These are phyloP conservation scores for Infundibulicybe gibba DNA, from an alignment of 768 basidiomycete genomes.

Conservation along the genomic window DNA sequence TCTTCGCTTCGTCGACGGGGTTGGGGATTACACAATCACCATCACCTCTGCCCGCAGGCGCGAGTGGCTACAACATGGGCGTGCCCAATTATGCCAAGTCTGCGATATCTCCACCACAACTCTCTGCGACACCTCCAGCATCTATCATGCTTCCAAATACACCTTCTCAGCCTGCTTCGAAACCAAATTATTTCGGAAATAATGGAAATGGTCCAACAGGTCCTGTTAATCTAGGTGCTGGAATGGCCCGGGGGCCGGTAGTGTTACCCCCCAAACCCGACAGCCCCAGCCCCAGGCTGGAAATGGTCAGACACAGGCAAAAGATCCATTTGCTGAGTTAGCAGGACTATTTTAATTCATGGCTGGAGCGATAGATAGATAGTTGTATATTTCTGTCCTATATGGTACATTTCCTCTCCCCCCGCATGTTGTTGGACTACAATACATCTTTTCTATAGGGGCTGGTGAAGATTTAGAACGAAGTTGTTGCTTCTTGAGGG, in stretches of 20 bases:
- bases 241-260: slow-evolving; percentile 14
- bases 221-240: slow-evolving; percentile 7
- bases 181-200: slow-evolving; percentile 27
- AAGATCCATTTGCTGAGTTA: slow-evolving; percentile 85
- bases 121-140: slow-evolving; percentile 32
- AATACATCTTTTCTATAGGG: neutral
- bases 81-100: slow-evolving; percentile 7
- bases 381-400: neutral
- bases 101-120: slow-evolving; percentile 16
- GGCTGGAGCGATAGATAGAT: slow-evolving; percentile 7
- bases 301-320: slow-evolving; percentile 35
- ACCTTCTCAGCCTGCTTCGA: slow-evolving; percentile 13
- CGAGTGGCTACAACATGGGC: slow-evolving; percentile 7
- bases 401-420: neutral
- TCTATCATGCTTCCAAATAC: slow-evolving; percentile 37
- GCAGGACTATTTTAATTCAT: slow-evolving; percentile 64
- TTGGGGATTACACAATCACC: slow-evolving; percentile 12
- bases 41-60: slow-evolving; percentile 20
- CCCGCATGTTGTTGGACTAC: neutral
- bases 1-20: slow-evolving; percentile 42
- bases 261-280: slow-evolving; percentile 19
- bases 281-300: slow-evolving; percentile 10
- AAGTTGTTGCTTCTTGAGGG: neutral
- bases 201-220: slow-evolving; percentile 12
- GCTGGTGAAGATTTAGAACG: neutral